Evolutionary conservation across 805 yeast species (phyloP).

Genomic region (Ogataea trehalophila): DNA sequence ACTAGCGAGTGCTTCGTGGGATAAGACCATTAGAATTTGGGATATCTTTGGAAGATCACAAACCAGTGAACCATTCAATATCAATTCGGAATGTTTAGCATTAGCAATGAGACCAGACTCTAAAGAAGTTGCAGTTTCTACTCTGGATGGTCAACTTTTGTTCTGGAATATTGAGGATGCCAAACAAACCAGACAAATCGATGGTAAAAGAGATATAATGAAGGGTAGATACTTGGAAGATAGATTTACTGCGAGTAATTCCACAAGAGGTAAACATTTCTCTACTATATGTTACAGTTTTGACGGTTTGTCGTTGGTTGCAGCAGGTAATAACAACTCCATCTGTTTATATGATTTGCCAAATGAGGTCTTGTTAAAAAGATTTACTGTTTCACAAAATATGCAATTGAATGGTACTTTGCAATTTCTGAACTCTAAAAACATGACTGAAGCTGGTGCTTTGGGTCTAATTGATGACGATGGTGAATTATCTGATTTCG

Average conservation of each 20-base stretch:
- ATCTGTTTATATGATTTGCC: constrained; percentile 88
- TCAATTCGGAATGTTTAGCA: constrained; percentile 77
- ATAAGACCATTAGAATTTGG: constrained; percentile 91
- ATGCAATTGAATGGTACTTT: constrained; percentile 89
- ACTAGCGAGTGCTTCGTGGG: constrained; percentile 95
- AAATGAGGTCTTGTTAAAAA: constrained; percentile 77
- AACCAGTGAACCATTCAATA: constrained; percentile 85
- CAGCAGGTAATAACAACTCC: constrained; percentile 90
- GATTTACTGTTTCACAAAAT: constrained; percentile 81
- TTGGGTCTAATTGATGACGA: constrained; percentile 74
- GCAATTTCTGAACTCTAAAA: constrained; percentile 70
- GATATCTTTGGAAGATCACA: constrained; percentile 82
- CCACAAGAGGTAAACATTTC: constrained; percentile 80
- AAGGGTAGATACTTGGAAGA: constrained; percentile 83
- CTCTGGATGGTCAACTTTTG: constrained; percentile 81
- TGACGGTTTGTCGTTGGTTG: constrained; percentile 83
- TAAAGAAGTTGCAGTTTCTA: constrained; percentile 81
- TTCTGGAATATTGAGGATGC: constrained; percentile 82
- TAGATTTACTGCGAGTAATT: constrained; percentile 72
- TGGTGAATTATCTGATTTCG: constrained; percentile 83
- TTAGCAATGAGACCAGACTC: constrained; percentile 89
- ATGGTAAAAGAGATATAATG: constrained; percentile 80
- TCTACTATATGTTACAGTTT: constrained; percentile 78
- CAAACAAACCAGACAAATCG: constrained; percentile 75
- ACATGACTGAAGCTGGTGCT: constrained; percentile 86